These are phyloP conservation scores for Fusarium illudens DNA, from an alignment of 2,329 filamentous ascomycete genomes.

Conservation along the genomic window DNA sequence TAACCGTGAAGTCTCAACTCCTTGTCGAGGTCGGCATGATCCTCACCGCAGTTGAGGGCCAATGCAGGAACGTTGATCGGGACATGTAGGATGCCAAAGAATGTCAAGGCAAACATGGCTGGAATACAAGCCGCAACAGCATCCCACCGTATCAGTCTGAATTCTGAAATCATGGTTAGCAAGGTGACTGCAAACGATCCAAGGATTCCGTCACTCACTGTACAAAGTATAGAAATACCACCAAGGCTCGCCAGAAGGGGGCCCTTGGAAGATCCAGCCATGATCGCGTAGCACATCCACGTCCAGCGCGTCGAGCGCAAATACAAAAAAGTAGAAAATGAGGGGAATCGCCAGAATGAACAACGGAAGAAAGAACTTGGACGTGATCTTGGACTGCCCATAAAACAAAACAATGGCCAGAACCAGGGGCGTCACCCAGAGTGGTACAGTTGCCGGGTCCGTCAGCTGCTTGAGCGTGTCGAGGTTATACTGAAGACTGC, in stretches of 20 bases:
- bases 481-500: slow-evolving; percentile 82
- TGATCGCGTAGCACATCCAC: slow-evolving; percentile 71
- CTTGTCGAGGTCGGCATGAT: slow-evolving; percentile 88
- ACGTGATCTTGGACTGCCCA: slow-evolving; percentile 78
- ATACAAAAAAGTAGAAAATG: slow-evolving; percentile 81
- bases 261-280: slow-evolving; percentile 93
- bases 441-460: slow-evolving; percentile 74
- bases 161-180: slow-evolving; percentile 63
- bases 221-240: slow-evolving; percentile 98
- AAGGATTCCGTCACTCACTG: slow-evolving; percentile 64
- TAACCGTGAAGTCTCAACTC: slow-evolving; percentile 93
- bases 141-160: slow-evolving; percentile 81
- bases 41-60: slow-evolving; percentile 88
- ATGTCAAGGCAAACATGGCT: slow-evolving; percentile 95
- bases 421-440: slow-evolving; percentile 83
- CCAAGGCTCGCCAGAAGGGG: slow-evolving; percentile 86
- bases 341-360: slow-evolving; percentile 84
- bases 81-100: slow-evolving; percentile 96
- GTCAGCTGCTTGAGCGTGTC: slow-evolving; percentile 80
- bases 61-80: slow-evolving; percentile 97
- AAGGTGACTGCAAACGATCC: not conserved
- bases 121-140: slow-evolving; percentile 86
- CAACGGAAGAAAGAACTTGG: slow-evolving; percentile 84
- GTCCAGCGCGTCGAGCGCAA: slow-evolving; percentile 72
- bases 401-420: slow-evolving; percentile 80